These are phyloP conservation scores for Beta lomatogona DNA, from an alignment of 179 eudicot genomes.

Conservation along the genomic window DNA sequence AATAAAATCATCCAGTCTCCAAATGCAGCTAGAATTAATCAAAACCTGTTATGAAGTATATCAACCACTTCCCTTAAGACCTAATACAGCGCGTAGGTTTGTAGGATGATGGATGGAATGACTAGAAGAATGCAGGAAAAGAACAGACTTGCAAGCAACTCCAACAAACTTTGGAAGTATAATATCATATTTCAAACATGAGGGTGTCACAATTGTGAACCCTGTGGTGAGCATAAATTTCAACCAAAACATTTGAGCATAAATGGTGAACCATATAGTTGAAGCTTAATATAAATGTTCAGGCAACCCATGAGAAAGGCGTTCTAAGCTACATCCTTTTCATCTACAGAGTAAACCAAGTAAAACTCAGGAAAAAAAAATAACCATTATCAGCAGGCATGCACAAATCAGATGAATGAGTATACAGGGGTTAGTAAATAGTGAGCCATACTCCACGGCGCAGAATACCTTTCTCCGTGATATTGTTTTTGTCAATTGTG, in stretches of 20 bases:
- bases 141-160: neutral
- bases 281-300: neutral
- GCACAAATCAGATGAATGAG: neutral
- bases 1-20: neutral
- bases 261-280: neutral
- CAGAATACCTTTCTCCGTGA: constrained; percentile 89
- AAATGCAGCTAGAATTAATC: neutral
- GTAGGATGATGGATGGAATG: neutral
- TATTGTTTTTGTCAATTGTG: constrained; percentile 89
- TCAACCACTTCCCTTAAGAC: neutral
- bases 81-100: neutral
- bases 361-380: neutral
- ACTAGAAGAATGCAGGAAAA: neutral
- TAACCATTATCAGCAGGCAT: neutral
- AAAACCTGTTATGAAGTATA: neutral
- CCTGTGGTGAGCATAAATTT: neutral
- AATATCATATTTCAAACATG: neutral
- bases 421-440: neutral
- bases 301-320: neutral
- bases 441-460: constrained; percentile 13
- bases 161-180: neutral
- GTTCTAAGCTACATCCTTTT: neutral
- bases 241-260: neutral
- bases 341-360: neutral
- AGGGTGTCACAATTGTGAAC: neutral